phyloP scores from a whole-genome alignment of 164 flowering plant genomes.

The Vitis amurensis region DNA sequence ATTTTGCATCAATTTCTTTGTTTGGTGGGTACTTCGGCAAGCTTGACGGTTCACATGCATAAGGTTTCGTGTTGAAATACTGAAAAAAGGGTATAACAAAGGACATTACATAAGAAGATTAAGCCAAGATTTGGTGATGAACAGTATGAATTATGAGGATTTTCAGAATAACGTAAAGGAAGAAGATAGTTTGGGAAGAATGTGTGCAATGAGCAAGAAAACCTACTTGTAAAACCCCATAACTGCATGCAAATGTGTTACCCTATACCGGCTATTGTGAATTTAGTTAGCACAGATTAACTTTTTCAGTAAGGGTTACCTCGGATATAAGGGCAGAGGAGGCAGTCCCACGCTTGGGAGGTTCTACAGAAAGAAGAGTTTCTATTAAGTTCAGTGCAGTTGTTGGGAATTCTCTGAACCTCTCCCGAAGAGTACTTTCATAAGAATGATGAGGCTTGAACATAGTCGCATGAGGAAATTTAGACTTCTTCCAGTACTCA shows the following conservation, averaged over 20 bases:
- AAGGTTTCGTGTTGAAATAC: conserved; percentile 82
- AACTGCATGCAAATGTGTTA: too few species aligned
- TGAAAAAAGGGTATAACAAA: conserved; percentile 22
- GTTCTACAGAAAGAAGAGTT: conserved; percentile 71
- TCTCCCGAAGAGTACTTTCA: conserved; percentile 65
- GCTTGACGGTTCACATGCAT: conserved; percentile 81
- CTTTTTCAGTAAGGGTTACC: not conserved
- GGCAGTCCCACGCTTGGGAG: conserved; percentile 77
- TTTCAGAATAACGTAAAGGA: too few species aligned
- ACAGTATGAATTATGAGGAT: too few species aligned
- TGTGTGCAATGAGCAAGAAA: too few species aligned
- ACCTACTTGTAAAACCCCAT: too few species aligned
- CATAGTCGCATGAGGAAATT: conserved; percentile 79
- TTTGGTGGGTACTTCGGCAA: conserved; percentile 87
- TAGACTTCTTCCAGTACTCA: conserved; percentile 75
- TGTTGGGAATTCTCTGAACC: conserved; percentile 55
- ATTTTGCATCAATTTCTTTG: conserved; percentile 89
- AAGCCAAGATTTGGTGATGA: not conserved
- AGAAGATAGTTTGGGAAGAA: not conserved
- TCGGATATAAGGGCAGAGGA: conserved; percentile 52
- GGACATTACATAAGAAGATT: not conserved
- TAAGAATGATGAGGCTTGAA: conserved; percentile 83
- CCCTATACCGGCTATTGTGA: not conserved
- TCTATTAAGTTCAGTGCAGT: conserved; percentile 58
- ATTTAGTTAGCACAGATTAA: not conserved